Percentiles rank a stretch among this genome's conserved stretches.
Evolutionary conservation across 179 eudicot species (phyloP).

Genomic region (Camellia oleifera): DNA sequence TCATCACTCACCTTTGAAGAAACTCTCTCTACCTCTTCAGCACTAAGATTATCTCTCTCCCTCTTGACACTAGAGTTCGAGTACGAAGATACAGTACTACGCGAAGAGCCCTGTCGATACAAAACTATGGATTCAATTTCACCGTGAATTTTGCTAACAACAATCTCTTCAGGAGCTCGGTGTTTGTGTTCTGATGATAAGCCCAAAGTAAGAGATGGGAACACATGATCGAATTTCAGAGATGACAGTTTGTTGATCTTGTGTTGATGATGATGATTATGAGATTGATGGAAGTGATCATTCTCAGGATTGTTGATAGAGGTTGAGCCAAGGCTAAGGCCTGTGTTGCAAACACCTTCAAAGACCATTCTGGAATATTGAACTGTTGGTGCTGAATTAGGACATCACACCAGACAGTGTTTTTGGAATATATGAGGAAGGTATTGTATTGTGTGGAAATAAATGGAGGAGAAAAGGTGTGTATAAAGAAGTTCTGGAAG

Average conservation of each 20-base stretch:
- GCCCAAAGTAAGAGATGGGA: conserved; percentile 26
- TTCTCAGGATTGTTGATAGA: neutral
- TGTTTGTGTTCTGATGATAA: conserved; percentile 7
- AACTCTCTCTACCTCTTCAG: conserved; percentile 18
- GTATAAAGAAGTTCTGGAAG: neutral
- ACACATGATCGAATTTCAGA: conserved; percentile 2
- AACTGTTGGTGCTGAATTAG: neutral
- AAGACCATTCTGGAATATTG: conserved; percentile 9
- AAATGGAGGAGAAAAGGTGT: neutral
- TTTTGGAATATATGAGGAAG: conserved; percentile 12
- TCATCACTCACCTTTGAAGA: conserved; percentile 19
- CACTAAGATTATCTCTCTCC: conserved; percentile 18
- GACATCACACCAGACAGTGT: neutral
- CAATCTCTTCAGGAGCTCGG: neutral
- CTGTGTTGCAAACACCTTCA: conserved; percentile 20
- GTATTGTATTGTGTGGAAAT: neutral
- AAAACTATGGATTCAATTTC: neutral
- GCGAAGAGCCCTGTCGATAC: conserved; percentile 20
- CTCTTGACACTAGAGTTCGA: conserved; percentile 28
- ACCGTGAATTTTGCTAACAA: too few species aligned
- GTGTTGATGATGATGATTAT: neutral
- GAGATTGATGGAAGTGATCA: conserved; percentile 1
- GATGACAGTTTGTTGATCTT: neutral
- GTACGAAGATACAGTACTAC: conserved; percentile 22
- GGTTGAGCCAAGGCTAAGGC: conserved; percentile 27